These are phyloP conservation scores for Apiotrichum domesticum DNA, from an alignment of 1,284 basidiomycete genomes.

Conservation along the genomic window DNA sequence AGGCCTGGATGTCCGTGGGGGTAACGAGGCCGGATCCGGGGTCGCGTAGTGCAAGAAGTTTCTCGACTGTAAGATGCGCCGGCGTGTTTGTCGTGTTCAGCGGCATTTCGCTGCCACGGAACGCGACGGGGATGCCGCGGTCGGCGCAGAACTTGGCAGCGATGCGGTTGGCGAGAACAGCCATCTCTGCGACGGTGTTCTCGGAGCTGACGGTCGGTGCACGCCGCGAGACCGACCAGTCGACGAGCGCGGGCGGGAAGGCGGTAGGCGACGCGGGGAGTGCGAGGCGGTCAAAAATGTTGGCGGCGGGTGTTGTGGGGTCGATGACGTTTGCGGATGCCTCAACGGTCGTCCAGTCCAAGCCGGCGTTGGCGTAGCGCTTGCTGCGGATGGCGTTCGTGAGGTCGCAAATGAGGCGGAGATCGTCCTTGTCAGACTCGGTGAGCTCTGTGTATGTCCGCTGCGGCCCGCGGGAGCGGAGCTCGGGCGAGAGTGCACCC, in stretches of 20 bases:
- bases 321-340: background rate
- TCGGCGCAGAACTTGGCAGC: constrained; percentile 68
- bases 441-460: constrained; percentile 1
- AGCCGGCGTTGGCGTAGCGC: constrained; percentile 28
- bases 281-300: constrained; percentile 16
- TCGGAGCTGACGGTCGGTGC: background rate
- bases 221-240: background rate
- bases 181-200: constrained; percentile 67
- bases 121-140: constrained; percentile 60
- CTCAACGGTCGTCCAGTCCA: constrained; percentile 22
- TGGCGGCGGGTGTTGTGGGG: background rate
- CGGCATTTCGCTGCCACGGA: constrained; percentile 54
- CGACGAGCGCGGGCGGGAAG: background rate
- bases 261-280: constrained; percentile 27
- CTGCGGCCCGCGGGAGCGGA: background rate
- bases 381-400: constrained; percentile 29
- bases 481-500: constrained; percentile 14
- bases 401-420: constrained; percentile 48
- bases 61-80: background rate
- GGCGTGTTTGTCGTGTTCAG: constrained; percentile 6
- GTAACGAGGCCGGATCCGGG: background rate
- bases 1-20: too few species aligned
- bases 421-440: constrained; percentile 38
- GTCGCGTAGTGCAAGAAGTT: constrained; percentile 5
- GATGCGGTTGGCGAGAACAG: constrained; percentile 73